Evolutionary conservation across 2,329 filamentous ascomycete species (phyloP).

Genomic region (Cercospora sojina): DNA sequence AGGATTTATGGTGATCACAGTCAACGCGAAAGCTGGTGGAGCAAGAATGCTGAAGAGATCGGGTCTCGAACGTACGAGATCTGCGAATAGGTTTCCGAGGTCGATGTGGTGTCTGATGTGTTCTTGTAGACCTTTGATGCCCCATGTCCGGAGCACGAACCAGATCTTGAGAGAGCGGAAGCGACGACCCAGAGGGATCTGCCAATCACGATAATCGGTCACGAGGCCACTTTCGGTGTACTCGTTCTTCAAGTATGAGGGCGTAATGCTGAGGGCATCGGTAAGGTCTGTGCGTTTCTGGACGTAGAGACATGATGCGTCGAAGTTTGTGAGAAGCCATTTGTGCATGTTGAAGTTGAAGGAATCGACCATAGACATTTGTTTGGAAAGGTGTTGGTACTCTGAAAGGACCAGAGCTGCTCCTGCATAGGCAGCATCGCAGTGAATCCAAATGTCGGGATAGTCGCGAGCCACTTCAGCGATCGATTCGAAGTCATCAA

Average conservation of each 20-base stretch:
- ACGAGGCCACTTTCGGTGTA: slow-evolving; percentile 80
- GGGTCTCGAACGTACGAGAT: slow-evolving; percentile 55
- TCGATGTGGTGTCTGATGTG: slow-evolving; percentile 70
- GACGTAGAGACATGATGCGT: slow-evolving; percentile 78
- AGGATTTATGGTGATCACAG: slow-evolving; percentile 67
- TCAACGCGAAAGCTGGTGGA: slow-evolving; percentile 72
- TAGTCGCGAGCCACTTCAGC: slow-evolving; percentile 55
- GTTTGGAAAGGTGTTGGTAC: slow-evolving; percentile 65
- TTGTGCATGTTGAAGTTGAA: slow-evolving; percentile 98
- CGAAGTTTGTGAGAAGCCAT: slow-evolving; percentile 93
- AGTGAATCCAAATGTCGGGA: slow-evolving; percentile 78
- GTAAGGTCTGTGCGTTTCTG: slow-evolving; percentile 74
- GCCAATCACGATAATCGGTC: slow-evolving; percentile 96
- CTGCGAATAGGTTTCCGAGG: slow-evolving; percentile 69
- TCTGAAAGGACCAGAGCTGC: slow-evolving; percentile 79
- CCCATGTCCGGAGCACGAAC: slow-evolving; percentile 87
- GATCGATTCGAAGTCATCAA: slow-evolving; percentile 77
- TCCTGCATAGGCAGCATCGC: slow-evolving; percentile 91
- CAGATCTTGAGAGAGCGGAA: slow-evolving; percentile 91
- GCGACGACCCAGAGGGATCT: slow-evolving; percentile 84
- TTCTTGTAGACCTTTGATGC: slow-evolving; percentile 69
- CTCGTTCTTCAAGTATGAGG: slow-evolving; percentile 77
- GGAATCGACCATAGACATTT: slow-evolving; percentile 71
- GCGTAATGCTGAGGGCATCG: slow-evolving; percentile 73
- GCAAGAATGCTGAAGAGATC: slow-evolving; percentile 78